A percentile compares a stretch with the other conserved stretches of the same genome.
phyloP scores from a whole-genome alignment of 1,139 yeast genomes.

The Kurtzmaniella quercitrusa region DNA sequence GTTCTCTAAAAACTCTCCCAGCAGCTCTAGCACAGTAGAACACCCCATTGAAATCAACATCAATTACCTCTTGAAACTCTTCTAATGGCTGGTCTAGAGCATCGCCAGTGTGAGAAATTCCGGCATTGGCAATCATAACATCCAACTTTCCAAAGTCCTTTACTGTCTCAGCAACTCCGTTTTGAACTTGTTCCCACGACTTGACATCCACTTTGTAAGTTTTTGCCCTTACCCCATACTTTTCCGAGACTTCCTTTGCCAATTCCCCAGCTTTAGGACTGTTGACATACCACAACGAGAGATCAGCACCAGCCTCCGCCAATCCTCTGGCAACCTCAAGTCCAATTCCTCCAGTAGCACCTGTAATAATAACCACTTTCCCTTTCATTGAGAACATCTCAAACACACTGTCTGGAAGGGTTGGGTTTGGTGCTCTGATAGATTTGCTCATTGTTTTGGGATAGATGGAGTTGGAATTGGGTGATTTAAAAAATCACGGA shows the following conservation, averaged over 20 bases:
- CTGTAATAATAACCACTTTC: slow-evolving; percentile 37
- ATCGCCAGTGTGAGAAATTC: slow-evolving; percentile 80
- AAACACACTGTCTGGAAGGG: slow-evolving; percentile 6
- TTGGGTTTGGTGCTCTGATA: neutral
- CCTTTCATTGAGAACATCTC: slow-evolving; percentile 25
- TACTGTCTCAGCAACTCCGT: slow-evolving; percentile 49
- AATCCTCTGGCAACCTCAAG: slow-evolving; percentile 34
- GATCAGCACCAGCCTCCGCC: slow-evolving; percentile 41
- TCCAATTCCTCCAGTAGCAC: slow-evolving; percentile 42
- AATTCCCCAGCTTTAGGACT: slow-evolving; percentile 40
- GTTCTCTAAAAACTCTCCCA: slow-evolving; percentile 44
- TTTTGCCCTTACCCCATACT: slow-evolving; percentile 56
- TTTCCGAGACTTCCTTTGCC: slow-evolving; percentile 30
- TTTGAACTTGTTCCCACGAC: slow-evolving; percentile 51
- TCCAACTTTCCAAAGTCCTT: slow-evolving; percentile 70
- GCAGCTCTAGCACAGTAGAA: slow-evolving; percentile 56
- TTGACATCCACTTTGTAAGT: slow-evolving; percentile 69
- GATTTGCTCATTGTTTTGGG: neutral
- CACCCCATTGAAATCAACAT: slow-evolving; percentile 53
- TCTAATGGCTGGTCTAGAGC: slow-evolving; percentile 43
- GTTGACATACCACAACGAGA: slow-evolving; percentile 62
- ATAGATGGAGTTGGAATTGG: too few relatives aligned
- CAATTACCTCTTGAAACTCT: slow-evolving; percentile 45
- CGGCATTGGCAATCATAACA: slow-evolving; percentile 84
- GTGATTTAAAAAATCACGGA: too few relatives aligned